A percentile compares a stretch with the other conserved stretches of the same genome.
phyloP scores from a whole-genome alignment of 2,329 filamentous ascomycete genomes.

The Verticillium longisporum region DNA sequence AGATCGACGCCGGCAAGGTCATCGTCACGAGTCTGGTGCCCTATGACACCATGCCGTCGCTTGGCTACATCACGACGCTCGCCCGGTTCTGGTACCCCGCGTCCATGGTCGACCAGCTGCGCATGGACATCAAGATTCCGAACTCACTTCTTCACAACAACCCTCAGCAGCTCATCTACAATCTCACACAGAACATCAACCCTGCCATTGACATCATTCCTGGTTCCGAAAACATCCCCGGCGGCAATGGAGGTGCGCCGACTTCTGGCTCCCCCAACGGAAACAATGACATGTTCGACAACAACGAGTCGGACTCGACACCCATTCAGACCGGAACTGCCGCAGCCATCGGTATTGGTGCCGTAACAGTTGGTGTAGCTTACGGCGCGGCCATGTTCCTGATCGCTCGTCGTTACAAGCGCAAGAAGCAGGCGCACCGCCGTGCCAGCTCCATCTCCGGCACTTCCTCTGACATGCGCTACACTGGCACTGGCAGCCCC shows the following conservation, averaged over 20 bases:
- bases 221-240: slow-evolving; percentile 35
- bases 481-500: slow-evolving; percentile 41
- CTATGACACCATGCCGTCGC: slow-evolving; percentile 60
- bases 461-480: slow-evolving; percentile 45
- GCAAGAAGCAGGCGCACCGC: slow-evolving; percentile 70
- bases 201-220: slow-evolving; percentile 64
- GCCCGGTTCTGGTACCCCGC: slow-evolving; percentile 63
- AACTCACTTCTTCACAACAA: slow-evolving; percentile 72
- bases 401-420: slow-evolving; percentile 83
- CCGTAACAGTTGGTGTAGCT: slow-evolving; percentile 71
- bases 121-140: slow-evolving; percentile 63
- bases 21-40: slow-evolving; percentile 67
- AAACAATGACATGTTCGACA: slow-evolving; percentile 29
- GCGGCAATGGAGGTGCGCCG: slow-evolving; percentile 24
- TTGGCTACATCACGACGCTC: slow-evolving; percentile 77
- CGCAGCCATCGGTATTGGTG: slow-evolving; percentile 67
- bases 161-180: slow-evolving; percentile 55
- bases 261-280: slow-evolving; percentile 20
- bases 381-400: slow-evolving; percentile 95
- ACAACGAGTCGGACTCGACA: slow-evolving; percentile 40
- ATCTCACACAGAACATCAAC: slow-evolving; percentile 77
- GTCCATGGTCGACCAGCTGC: slow-evolving; percentile 60
- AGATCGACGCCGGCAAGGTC: slow-evolving; percentile 49
- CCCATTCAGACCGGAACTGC: slow-evolving; percentile 57
- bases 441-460: slow-evolving; percentile 67